Base-by-base conservation (phyloP, 768 basidiomycete species). In the Tricholoma matsutake region DNA sequence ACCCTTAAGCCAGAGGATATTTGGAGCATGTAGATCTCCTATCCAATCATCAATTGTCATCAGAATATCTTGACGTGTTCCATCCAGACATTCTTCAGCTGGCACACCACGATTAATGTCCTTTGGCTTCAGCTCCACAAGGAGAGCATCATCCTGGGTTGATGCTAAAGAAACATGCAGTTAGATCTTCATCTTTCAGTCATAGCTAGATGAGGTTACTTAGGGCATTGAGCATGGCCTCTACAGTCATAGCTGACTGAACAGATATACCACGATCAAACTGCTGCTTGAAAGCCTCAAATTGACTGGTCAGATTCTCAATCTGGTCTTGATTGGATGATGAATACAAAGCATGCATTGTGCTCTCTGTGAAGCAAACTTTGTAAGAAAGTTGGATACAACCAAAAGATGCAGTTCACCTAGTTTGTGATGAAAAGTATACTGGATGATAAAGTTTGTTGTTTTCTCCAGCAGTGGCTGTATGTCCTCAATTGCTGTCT, bases 251-350 rank as follows among this genome's bases (percentile, higher is more conserved):
- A 22, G 59, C 61, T 1, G 69, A 57, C 53, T 72, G 69, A 25
- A 70, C 68, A 22, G 57, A 54, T 10, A 70, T 34, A 11, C 71
- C 71, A 6, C 68, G 65, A 55, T 69, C 68, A 51, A 70, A 70
- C 54, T 69, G 65, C 11, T 64, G 31, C 55, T 68, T 64, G 57
- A 71, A 69, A 2, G 6, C 5, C 4, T 49, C 13, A 10, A 49
- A 49, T 25, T 59, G 56, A 39, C 59, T 59, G n/a, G 58, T 63
- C 10, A 72, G 61, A 3, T 58, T 35, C 20, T 65, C 67, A 11
- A 69, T 54, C 52, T 67, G 58, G 10, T 67, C 62, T 11, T 52
- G 54, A 13, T 62, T 59, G 31, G 57, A 57, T 14, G 51, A 41
- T 6, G 65, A 32, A 31, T 59, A 20, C n/a, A 43, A 6, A 6